Percentiles rank a stretch among this genome's conserved stretches.
Conservation (phyloP, 306 rosid genomes). For the Ceratonia siliqua region DNA sequence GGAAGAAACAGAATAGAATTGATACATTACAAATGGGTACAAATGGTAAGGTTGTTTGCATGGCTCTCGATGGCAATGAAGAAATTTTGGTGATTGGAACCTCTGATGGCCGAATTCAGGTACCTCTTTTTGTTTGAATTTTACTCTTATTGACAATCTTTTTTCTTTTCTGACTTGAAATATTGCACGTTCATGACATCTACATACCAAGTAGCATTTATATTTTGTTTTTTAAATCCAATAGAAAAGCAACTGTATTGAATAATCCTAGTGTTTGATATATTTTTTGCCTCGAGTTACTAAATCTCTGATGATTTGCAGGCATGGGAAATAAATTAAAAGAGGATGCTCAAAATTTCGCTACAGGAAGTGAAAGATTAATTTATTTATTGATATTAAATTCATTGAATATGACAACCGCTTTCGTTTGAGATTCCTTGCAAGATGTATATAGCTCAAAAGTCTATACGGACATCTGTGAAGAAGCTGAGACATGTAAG, state of each 20-base stretch:
- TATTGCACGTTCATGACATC: not conserved
- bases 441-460: slow-evolving; percentile 37
- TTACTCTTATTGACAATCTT: not conserved
- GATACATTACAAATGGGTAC: slow-evolving; percentile 64
- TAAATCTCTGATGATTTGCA: slow-evolving; percentile 46
- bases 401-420: slow-evolving; percentile 27
- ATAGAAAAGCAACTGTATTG: slow-evolving; percentile 3
- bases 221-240: not conserved
- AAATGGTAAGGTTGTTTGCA: slow-evolving; percentile 65
- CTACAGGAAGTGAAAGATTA: slow-evolving; percentile 26
- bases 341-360: slow-evolving; percentile 30
- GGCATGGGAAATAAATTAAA: slow-evolving; percentile 78
- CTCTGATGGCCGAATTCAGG: slow-evolving; percentile 88
- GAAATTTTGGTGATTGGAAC: slow-evolving; percentile 81
- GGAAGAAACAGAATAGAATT: slow-evolving; percentile 59
- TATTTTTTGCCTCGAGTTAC: not conserved
- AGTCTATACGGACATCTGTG: not conserved
- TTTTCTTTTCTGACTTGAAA: not conserved
- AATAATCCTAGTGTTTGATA: not conserved
- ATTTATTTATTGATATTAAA: slow-evolving; percentile 20
- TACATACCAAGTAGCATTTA: not conserved
- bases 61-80: slow-evolving; percentile 69
- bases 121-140: slow-evolving; percentile 25
- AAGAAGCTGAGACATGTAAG: not conserved
- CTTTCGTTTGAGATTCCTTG: slow-evolving; percentile 29